Conservation (phyloP, 1,284 basidiomycete species). For the Peniophora sp. region DNA sequence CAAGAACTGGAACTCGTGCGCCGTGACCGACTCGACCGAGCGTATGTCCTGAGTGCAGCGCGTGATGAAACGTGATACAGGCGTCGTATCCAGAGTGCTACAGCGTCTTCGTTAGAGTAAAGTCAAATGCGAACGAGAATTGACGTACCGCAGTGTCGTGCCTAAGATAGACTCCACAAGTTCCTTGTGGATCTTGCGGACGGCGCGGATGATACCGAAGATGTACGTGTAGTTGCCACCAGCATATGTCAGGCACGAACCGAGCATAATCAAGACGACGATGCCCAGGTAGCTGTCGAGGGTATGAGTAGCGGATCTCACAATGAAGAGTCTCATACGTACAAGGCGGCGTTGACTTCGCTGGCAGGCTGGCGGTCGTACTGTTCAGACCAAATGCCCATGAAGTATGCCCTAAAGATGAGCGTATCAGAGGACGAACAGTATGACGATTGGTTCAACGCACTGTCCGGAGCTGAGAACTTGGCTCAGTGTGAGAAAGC, state of each 20-base stretch:
- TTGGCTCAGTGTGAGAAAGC: slow-evolving; percentile 15
- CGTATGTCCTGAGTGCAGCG: slow-evolving; percentile 52
- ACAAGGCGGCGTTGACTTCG: slow-evolving; percentile 22
- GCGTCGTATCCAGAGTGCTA: slow-evolving; percentile 48
- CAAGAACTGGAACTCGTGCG: slow-evolving; percentile 17
- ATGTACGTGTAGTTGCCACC: slow-evolving; percentile 26
- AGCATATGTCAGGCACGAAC: slow-evolving; percentile 19
- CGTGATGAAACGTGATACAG: slow-evolving; percentile 49
- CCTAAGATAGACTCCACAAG: slow-evolving; percentile 50
- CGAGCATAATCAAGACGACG: slow-evolving; percentile 29
- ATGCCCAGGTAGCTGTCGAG: slow-evolving; percentile 30
- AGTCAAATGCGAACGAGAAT: too few relatives aligned
- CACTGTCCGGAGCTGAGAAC: slow-evolving; percentile 19
- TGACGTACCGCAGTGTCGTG: slow-evolving; percentile 34
- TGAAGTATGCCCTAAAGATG: slow-evolving; percentile 25
- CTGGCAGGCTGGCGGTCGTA: slow-evolving; percentile 25
- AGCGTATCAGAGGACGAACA: too few relatives aligned
- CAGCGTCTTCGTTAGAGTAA: too few relatives aligned
- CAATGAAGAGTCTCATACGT: not conserved
- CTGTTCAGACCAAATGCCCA: slow-evolving; percentile 37
- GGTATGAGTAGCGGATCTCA: not conserved
- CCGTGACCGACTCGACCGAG: slow-evolving; percentile 1
- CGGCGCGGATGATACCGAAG: slow-evolving; percentile 40
- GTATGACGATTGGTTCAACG: too few relatives aligned
- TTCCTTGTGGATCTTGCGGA: slow-evolving; percentile 44